Evolutionary conservation across 1,139 yeast genomes (phyloP).

Genomic region (Taphrina flavorubra): DNA sequence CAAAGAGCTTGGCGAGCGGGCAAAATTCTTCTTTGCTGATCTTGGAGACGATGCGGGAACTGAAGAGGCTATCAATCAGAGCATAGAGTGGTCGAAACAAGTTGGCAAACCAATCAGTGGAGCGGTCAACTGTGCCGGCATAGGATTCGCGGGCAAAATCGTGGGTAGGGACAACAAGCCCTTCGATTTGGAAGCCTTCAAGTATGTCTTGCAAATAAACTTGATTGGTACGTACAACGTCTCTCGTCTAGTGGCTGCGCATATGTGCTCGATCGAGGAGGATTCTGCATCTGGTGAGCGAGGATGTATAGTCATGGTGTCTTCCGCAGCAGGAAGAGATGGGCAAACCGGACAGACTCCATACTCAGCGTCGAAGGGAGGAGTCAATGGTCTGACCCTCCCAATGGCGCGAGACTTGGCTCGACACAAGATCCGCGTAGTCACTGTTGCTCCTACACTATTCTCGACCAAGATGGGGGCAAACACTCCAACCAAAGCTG

Average conservation of each 20-base stretch:
- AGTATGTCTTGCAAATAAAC: constrained; percentile 44
- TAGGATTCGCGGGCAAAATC: constrained; percentile 42
- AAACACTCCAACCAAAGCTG: constrained; percentile 39
- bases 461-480: constrained; percentile 45
- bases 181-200: constrained; percentile 43
- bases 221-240: constrained; percentile 44
- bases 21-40: constrained; percentile 42
- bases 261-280: constrained; percentile 36
- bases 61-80: constrained; percentile 42
- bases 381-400: constrained; percentile 58
- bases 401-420: constrained; percentile 74
- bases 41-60: constrained; percentile 42
- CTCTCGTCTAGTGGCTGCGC: constrained; percentile 43
- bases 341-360: constrained; percentile 51
- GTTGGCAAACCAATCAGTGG: constrained; percentile 42
- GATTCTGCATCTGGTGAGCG: constrained; percentile 44
- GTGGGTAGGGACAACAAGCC: constrained; percentile 43
- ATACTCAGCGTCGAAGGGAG: constrained; percentile 55
- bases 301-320: constrained; percentile 44
- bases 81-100: constrained; percentile 40
- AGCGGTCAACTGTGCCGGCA: constrained; percentile 45
- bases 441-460: constrained; percentile 44
- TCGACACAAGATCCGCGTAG: constrained; percentile 62
- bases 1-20: constrained; percentile 14
- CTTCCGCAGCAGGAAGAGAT: constrained; percentile 45